Base-by-base conservation (phyloP, 305 asterid genomes). In the Euphrasia arctica region DNA sequence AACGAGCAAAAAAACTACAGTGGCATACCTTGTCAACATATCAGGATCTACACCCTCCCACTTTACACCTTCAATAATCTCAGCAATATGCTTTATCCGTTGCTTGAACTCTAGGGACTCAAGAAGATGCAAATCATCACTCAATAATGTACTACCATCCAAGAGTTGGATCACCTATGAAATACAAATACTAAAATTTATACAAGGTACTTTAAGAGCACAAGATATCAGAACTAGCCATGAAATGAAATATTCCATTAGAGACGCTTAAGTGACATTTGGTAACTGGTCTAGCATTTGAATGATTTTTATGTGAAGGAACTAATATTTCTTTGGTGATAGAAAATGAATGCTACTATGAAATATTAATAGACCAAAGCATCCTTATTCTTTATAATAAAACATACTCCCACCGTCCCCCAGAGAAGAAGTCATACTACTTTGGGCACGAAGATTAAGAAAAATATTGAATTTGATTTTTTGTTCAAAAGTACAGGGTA, bases 91-190 rank as follows among this genome's bases (percentile, higher is more conserved):
- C 67, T 90, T 88, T 70, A 90, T 84, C 28, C 96, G 88, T 76
- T 90, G 96, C 83, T 90, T 94, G 75, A 77, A 94, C 85, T 94
- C 97, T 70, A 94, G 72, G 63, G 97, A 88, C 79, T 94, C 97
- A 55, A 94, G 87, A 76, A 94, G 99, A 70, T 76, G 88, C 77
- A 90, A 85, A 85, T 94, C 99, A 75, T 88, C 83, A 80, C 95
- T 90, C 80, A 88, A 67, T 82, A 94, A 81, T 63, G 90, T 61
- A 79, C 75, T 81, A 66, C 72, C 83, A 61, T 79, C 91, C 43
- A 59, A 60, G 51, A 88, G 82, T 67, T 66, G 80, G 70, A 86
- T 77, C 77, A 94, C 95, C 99, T 94, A 78, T 65, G 45, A 58
- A 73, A 73, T 68, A 71, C 56, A 48, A 58, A 49, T 72, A 72